phyloP scores from a whole-genome alignment of 2,329 filamentous ascomycete genomes.

The Sordariomycetes sp. region DNA sequence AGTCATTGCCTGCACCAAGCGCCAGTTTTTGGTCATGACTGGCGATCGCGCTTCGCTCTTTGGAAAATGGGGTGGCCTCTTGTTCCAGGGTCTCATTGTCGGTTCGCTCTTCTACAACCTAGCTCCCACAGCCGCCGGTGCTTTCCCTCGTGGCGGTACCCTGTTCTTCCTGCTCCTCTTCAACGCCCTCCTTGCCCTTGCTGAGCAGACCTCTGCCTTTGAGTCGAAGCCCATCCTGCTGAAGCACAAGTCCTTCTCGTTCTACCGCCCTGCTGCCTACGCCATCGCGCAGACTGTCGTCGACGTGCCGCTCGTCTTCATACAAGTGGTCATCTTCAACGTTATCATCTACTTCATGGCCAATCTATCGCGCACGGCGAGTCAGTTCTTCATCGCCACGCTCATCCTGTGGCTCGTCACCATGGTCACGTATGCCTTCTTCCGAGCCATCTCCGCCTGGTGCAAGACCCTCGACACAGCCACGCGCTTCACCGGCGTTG shows the following conservation, averaged over 20 bases:
- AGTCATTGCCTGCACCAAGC: constrained; percentile 58
- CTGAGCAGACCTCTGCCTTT: constrained; percentile 61
- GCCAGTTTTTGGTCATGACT: constrained; percentile 71
- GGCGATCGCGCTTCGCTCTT: constrained; percentile 68
- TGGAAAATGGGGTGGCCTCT: constrained; percentile 72
- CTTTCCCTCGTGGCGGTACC: constrained; percentile 45
- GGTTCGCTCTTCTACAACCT: constrained; percentile 72
- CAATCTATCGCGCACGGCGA: constrained; percentile 55
- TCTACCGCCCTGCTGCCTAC: constrained; percentile 52
- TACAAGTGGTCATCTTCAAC: constrained; percentile 60
- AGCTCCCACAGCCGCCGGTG: constrained; percentile 46
- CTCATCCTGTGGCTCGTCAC: constrained; percentile 51
- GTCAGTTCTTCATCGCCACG: constrained; percentile 58
- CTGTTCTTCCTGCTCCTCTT: constrained; percentile 46
- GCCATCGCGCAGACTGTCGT: constrained; percentile 46
- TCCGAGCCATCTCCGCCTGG: constrained; percentile 48
- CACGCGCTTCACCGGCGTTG: constrained; percentile 45
- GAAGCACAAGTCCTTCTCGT: constrained; percentile 63
- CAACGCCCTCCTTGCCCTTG: constrained; percentile 58
- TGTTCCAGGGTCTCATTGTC: constrained; percentile 67
- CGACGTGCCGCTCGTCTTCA: constrained; percentile 53
- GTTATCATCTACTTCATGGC: constrained; percentile 72
- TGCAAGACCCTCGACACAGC: constrained; percentile 55
- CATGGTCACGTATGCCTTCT: constrained; percentile 48
- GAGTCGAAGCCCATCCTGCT: constrained; percentile 54